Conservation (phyloP, 2,329 filamentous ascomycete genomes). For the Calonectria leucothoes region DNA sequence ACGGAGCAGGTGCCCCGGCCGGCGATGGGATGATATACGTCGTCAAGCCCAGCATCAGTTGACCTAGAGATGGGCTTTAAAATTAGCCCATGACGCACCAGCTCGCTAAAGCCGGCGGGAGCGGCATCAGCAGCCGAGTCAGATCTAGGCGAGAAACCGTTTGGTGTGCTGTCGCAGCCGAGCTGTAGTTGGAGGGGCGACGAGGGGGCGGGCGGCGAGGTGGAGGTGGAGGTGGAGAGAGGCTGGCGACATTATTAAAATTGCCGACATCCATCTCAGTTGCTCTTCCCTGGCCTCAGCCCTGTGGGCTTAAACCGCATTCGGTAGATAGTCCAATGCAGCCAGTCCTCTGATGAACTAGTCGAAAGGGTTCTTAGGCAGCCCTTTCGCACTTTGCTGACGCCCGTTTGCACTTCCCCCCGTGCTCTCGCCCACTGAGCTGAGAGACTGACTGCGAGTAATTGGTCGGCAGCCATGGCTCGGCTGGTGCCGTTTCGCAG, state of each 20-base stretch:
- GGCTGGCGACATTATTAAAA: neutral
- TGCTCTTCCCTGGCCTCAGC: neutral
- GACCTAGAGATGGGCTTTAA: neutral
- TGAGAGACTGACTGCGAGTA: too few species aligned
- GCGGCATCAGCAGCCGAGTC: neutral
- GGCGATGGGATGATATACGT: neutral
- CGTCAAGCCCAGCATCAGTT: neutral
- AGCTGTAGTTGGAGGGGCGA: neutral
- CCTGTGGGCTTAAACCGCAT: neutral
- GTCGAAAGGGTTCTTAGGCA: neutral
- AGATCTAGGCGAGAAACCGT: neutral
- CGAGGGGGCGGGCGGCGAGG: too few species aligned
- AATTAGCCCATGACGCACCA: neutral
- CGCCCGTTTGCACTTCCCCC: neutral
- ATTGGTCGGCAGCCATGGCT: neutral
- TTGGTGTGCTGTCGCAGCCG: neutral
- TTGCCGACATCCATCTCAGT: neutral
- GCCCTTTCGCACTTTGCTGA: neutral
- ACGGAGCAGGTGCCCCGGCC: neutral
- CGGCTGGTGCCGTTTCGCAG: conserved; percentile 3
- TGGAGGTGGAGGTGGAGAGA: neutral
- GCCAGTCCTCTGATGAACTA: neutral
- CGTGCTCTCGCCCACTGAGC: neutral
- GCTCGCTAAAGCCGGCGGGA: neutral
- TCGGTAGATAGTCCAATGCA: neutral